Base-by-base conservation (phyloP, 164 flowering plant genomes). In the Macadamia tetraphylla region DNA sequence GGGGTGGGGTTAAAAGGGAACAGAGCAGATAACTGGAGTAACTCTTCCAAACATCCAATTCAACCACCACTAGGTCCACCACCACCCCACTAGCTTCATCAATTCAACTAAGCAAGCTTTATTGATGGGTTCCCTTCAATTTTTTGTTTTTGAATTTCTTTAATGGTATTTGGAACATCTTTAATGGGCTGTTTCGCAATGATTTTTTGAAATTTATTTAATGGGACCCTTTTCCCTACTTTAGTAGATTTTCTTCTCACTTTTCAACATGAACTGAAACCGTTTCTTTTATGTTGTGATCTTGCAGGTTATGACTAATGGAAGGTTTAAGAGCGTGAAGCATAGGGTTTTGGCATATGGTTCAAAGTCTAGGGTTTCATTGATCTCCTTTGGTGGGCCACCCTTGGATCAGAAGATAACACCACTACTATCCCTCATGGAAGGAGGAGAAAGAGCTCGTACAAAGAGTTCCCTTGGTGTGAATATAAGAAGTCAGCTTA, bases 371-470 rank as follows among this genome's bases (percentile, higher is more conserved):
- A 88, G 98, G 75, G 43, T 88, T 6, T 93, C 98, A 29, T 89
- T 93, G 95, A 86, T 93, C 18, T 93, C 75, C 70, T 90, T 93
- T 71, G 98, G 91, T 48, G 95, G 89, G 42, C 97, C 98, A 66
- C 82, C 92, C 2, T 63, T 80, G 77, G 69, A 59, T 56, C 84
- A 83, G 62, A 89, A 73, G 71, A 83, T 93, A 67, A 76, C 76
- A 48, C 89, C 95, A n/a, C 70, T 91, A 30, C 60, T 77, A 8
- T 69, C 76, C 23, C 63, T 93, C 0, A 62, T 88, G 80, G 58
- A 63, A 57, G 82, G 78, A 49, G 89, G 84, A 9, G 92, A 88
- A 85, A 90, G 40, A 86, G 88, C 64, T 73, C 83, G 85, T 93
- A 93, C 85, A 77, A 84, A 44, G 96, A 87, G 60, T 93, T 89